Base-by-base conservation (phyloP, 768 basidiomycete genomes). In the Boletus reticuloceps region DNA sequence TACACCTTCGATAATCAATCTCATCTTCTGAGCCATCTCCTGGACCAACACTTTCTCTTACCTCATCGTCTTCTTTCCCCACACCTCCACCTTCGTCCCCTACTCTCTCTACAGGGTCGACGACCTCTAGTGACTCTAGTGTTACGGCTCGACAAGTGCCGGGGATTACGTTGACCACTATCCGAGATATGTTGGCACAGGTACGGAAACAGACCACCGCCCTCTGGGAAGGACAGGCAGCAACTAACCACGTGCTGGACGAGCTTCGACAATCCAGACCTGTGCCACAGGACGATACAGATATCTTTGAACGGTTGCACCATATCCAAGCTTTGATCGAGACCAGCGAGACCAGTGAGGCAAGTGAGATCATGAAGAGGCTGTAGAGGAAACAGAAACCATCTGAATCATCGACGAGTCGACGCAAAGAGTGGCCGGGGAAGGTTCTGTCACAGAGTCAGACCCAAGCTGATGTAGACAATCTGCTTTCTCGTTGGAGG, bases 161-260 rank as follows among this genome's bases (percentile, higher is more conserved):
- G 20, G 64, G 71, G 13, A 56, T 71, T 14, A 63, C 72, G 16
- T 70, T 79, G 42, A 74, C 75, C 20, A 74, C 77, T 34, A 70
- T 89, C 39, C 76, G 79, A 16, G 78, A 78, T 6, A 75, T 85
- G 29, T 61, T 94, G 43, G 74, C 79, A 16, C 77, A 75, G 13
- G 75, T 94, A 42, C 77, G 83, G 42, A 79, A 82, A 8, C 82
- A 86, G 59, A 75, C 85, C 8, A 73, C 75, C 11, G 81, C 78
- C 10, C 68, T 96, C 20, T 76, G 82, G 69, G 78, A 88, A 46
- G 82, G 79, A 6, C 91, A 95, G 68, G 62, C 69, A 0, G 73
- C 79, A 0, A 80, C 86, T 8, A 83, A 84, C 49, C 77, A 80
- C 29, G 72, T 83, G 55, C 69, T 94, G 36, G 82, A 88, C 53